Conservation (phyloP, 2,329 filamentous ascomycete genomes). For the Myriangium duriaei region DNA sequence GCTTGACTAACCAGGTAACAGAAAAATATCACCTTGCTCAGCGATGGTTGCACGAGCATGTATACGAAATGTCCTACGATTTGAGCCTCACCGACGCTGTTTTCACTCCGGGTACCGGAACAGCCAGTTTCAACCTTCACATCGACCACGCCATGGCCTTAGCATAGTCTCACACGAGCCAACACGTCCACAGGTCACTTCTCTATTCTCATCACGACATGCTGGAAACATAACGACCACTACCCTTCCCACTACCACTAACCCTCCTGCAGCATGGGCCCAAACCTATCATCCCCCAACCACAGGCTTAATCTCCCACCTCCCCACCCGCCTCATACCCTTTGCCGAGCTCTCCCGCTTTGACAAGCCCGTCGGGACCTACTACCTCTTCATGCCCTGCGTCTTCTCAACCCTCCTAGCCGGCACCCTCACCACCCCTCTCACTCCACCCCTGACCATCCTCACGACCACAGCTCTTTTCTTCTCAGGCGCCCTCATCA, state of each 20-base stretch:
- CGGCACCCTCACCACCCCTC: slow-evolving; percentile 53
- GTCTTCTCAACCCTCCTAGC: slow-evolving; percentile 74
- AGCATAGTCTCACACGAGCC: too few species aligned
- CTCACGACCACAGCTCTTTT: slow-evolving; percentile 56
- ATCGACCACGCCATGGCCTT: too few species aligned
- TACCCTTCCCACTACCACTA: not conserved
- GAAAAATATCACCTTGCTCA: too few species aligned
- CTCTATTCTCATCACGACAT: too few species aligned
- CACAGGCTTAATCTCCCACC: slow-evolving; percentile 54
- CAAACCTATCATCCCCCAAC: slow-evolving; percentile 51
- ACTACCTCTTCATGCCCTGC: slow-evolving; percentile 78
- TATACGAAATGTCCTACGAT: too few species aligned
- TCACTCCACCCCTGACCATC: slow-evolving; percentile 48
- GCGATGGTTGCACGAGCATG: too few species aligned
- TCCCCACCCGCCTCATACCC: slow-evolving; percentile 49
- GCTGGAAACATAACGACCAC: not conserved
- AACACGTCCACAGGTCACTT: too few species aligned
- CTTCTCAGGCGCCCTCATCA: slow-evolving; percentile 63
- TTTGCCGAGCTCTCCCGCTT: slow-evolving; percentile 73
- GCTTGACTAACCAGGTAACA: too few species aligned
- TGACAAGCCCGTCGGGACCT: slow-evolving; percentile 69
- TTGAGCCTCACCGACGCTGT: too few species aligned
- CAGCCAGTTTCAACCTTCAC: too few species aligned
- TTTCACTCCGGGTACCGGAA: too few species aligned
- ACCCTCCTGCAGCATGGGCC: not conserved